A percentile compares a stretch with the other conserved stretches of the same genome.
These are phyloP conservation scores for Trametes polyzona DNA, from an alignment of 1,284 basidiomycete species.

Conservation along the genomic window DNA sequence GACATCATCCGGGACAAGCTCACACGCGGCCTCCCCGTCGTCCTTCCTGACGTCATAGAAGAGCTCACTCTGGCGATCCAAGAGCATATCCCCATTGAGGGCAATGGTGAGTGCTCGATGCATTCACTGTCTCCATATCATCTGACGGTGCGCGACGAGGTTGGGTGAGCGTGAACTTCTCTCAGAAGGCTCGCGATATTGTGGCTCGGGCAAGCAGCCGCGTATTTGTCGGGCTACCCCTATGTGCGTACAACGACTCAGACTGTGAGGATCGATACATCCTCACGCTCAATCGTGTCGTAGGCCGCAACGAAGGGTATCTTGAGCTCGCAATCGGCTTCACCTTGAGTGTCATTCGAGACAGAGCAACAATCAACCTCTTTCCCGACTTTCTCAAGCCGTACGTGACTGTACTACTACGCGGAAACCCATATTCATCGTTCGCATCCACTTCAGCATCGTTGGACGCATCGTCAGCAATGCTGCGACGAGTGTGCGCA, in stretches of 20 bases:
- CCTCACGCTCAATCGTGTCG: background rate
- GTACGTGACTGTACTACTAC: slow-evolving; percentile 24
- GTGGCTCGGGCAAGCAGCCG: slow-evolving; percentile 32
- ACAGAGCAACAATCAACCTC: slow-evolving; percentile 22
- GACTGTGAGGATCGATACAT: background rate
- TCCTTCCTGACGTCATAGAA: slow-evolving; percentile 33
- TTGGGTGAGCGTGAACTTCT: background rate
- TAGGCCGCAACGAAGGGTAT: slow-evolving; percentile 30
- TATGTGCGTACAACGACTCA: slow-evolving; percentile 19
- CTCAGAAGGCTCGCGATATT: slow-evolving; percentile 23
- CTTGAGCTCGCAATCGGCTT: slow-evolving; percentile 22
- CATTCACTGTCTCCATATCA: too few species aligned
- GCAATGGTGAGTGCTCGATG: slow-evolving; percentile 17
- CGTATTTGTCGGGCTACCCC: slow-evolving; percentile 35
- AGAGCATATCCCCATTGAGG: background rate
- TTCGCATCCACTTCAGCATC: slow-evolving; percentile 2
- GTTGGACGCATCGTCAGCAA: slow-evolving; percentile 11
- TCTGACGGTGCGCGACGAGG: too few species aligned
- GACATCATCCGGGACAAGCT: slow-evolving; percentile 30
- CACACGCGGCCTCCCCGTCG: slow-evolving; percentile 24
- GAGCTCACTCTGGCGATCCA: slow-evolving; percentile 27
- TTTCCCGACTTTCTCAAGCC: slow-evolving; percentile 34
- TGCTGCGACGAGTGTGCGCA: background rate
- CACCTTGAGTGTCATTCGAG: slow-evolving; percentile 4
- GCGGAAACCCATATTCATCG: background rate